Percentiles rank a stretch among this genome's conserved stretches.
Evolutionary conservation across 352 stramenopile genomes (phyloP).

Genomic region (Hyaloperonospora arabidopsidis): DNA sequence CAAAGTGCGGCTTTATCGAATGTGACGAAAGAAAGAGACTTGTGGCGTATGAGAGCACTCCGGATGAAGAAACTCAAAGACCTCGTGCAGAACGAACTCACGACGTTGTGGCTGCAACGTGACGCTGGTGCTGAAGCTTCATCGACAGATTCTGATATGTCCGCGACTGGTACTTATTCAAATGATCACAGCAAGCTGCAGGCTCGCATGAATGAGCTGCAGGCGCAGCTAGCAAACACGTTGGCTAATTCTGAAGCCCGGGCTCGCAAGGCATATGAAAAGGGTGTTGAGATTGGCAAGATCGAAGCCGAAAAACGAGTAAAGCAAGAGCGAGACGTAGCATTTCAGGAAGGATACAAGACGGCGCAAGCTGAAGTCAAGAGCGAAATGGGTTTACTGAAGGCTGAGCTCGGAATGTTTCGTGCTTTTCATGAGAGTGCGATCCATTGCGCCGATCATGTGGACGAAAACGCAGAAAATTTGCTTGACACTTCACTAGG

Average conservation of each 20-base stretch:
- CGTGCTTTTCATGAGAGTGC: conserved; percentile 40
- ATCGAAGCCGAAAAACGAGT: conserved; percentile 28
- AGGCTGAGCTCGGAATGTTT: conserved; percentile 42
- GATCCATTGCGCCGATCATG: conserved; percentile 26
- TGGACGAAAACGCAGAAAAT: conserved; percentile 10
- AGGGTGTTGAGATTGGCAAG: conserved; percentile 32
- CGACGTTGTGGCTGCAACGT: conserved; percentile 29
- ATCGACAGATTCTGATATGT: conserved; percentile 1
- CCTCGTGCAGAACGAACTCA: conserved; percentile 48
- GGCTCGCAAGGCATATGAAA: conserved; percentile 37
- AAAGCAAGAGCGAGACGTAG: conserved; percentile 28
- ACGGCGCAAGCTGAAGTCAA: conserved; percentile 28
- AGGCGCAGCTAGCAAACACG: conserved; percentile 32
- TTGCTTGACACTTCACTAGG: conserved; percentile 30
- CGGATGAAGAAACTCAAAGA: conserved; percentile 85
- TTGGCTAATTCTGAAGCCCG: conserved; percentile 26
- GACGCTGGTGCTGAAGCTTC: conserved; percentile 13
- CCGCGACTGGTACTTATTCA: neutral
- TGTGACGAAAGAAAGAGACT: conserved; percentile 49
- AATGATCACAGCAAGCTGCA: conserved; percentile 30
- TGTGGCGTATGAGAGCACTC: conserved; percentile 71
- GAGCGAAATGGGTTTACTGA: conserved; percentile 37
- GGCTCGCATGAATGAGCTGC: conserved; percentile 26
- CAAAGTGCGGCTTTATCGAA: conserved; percentile 15
- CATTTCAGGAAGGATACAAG: conserved; percentile 33